Percentiles rank a stretch among this genome's conserved stretches.
These are phyloP conservation scores for Hevea brasiliensis DNA, from an alignment of 345 rosid genomes.

Conservation along the genomic window DNA sequence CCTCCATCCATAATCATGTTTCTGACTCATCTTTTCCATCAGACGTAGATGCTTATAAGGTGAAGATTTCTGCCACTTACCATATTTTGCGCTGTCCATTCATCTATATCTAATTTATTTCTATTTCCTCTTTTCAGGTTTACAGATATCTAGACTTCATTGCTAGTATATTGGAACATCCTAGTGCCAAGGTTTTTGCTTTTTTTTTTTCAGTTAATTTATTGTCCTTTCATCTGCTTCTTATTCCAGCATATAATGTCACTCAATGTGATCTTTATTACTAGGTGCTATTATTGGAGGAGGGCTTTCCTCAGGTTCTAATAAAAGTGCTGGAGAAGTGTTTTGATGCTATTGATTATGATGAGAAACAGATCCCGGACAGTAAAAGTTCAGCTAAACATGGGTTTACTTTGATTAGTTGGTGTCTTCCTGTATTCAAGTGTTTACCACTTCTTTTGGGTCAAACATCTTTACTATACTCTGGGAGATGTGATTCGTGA, in stretches of 20 bases:
- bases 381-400: constrained; percentile 38
- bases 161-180: constrained; percentile 85
- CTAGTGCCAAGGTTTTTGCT: constrained; percentile 62
- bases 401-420: constrained; percentile 48
- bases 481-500: constrained; percentile 54
- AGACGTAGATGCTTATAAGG: constrained; percentile 78
- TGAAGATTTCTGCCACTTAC: constrained; percentile 32
- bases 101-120: constrained; percentile 18
- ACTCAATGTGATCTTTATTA: constrained; percentile 16
- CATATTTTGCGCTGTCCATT: constrained; percentile 12
- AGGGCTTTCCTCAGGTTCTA: constrained; percentile 61
- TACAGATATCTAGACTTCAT: constrained; percentile 72
- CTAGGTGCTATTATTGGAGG: constrained; percentile 68
- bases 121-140: constrained; percentile 49
- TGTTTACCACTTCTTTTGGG: constrained; percentile 62
- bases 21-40: constrained; percentile 45
- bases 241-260: constrained; percentile 19
- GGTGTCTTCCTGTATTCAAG: constrained; percentile 78
- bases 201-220: constrained; percentile 9
- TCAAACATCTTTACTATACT: constrained; percentile 37
- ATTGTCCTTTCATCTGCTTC: constrained; percentile 5
- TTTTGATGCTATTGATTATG: constrained; percentile 53
- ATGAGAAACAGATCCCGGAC: constrained; percentile 47
- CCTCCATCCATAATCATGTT: constrained; percentile 52
- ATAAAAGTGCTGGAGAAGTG: constrained; percentile 62